These are phyloP conservation scores for Xylaria sp. DNA, from an alignment of 2,329 filamentous ascomycete genomes.

Conservation along the genomic window DNA sequence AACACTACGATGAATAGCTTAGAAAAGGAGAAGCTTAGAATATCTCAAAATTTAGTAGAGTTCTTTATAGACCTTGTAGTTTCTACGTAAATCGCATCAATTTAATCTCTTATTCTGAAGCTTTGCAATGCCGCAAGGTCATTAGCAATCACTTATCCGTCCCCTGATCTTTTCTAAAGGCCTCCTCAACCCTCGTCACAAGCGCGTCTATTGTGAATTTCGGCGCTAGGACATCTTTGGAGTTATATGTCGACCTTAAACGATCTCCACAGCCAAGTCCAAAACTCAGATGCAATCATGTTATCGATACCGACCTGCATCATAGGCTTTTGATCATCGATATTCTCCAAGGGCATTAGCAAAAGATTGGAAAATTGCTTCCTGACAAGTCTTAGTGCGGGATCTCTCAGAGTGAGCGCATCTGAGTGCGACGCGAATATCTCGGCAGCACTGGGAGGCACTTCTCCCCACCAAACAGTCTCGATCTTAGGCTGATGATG, in stretches of 20 bases:
- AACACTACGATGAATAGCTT: too few species aligned
- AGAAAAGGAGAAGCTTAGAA: too few species aligned
- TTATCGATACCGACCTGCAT: conserved; percentile 46
- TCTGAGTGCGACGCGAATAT: neutral
- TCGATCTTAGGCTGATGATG: neutral
- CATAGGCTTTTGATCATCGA: conserved; percentile 37
- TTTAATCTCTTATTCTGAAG: too few species aligned
- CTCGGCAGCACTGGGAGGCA: neutral
- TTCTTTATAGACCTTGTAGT: too few species aligned
- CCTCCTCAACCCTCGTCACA: too few species aligned
- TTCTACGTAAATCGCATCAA: too few species aligned
- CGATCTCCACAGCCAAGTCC: conserved; percentile 43
- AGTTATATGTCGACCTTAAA: conserved; percentile 45
- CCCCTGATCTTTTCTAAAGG: too few species aligned
- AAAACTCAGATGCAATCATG: conserved; percentile 48
- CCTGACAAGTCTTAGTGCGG: neutral
- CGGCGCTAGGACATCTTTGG: too few species aligned
- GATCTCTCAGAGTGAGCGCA: conserved; percentile 16
- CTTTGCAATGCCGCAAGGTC: too few species aligned
- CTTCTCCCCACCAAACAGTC: neutral
- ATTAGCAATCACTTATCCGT: too few species aligned
- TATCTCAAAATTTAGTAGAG: too few species aligned
- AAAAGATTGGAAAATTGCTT: conserved; percentile 15
- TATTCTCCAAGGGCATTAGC: conserved; percentile 34
- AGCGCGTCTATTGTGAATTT: too few species aligned